phyloP scores from a whole-genome alignment of 306 rosid genomes.

The Alnus glutinosa region DNA sequence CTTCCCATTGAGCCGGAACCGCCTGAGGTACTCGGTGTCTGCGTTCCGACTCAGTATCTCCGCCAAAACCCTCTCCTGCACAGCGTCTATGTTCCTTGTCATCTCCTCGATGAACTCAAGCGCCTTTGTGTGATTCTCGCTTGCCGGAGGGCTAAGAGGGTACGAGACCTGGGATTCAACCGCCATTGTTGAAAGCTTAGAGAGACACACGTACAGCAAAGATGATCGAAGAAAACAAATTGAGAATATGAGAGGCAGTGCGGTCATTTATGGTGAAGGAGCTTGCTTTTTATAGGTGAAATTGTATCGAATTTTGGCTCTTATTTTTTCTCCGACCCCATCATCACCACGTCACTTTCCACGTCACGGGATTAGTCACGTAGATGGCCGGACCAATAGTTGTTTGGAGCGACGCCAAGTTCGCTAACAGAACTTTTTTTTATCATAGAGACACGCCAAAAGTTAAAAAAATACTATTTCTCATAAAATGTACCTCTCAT shows the following conservation, averaged over 20 bases:
- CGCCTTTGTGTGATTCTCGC: slow-evolving; percentile 55
- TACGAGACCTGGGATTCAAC: slow-evolving; percentile 33
- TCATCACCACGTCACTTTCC: slow-evolving; percentile 19
- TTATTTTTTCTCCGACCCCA: not conserved
- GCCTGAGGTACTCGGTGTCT: slow-evolving; percentile 64
- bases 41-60: slow-evolving; percentile 70
- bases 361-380: slow-evolving; percentile 20
- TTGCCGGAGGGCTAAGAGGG: slow-evolving; percentile 34
- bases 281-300: slow-evolving; percentile 37
- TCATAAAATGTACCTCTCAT: not conserved
- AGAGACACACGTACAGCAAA: not conserved
- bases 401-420: slow-evolving; percentile 32
- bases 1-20: slow-evolving; percentile 58
- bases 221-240: not conserved
- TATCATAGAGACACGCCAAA: too few species aligned
- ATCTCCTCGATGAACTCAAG: slow-evolving; percentile 63
- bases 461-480: slow-evolving; percentile 14
- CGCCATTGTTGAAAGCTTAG: slow-evolving; percentile 45
- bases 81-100: slow-evolving; percentile 55
- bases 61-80: slow-evolving; percentile 48
- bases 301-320: not conserved
- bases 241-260: not conserved
- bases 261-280: not conserved
- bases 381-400: slow-evolving; percentile 5
- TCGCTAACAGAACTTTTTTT: too few species aligned